Percentiles rank a stretch among this genome's conserved stretches.
Conservation (phyloP, 495 filamentous ascomycete species). For the Umbilicaria muhlenbergii region DNA sequence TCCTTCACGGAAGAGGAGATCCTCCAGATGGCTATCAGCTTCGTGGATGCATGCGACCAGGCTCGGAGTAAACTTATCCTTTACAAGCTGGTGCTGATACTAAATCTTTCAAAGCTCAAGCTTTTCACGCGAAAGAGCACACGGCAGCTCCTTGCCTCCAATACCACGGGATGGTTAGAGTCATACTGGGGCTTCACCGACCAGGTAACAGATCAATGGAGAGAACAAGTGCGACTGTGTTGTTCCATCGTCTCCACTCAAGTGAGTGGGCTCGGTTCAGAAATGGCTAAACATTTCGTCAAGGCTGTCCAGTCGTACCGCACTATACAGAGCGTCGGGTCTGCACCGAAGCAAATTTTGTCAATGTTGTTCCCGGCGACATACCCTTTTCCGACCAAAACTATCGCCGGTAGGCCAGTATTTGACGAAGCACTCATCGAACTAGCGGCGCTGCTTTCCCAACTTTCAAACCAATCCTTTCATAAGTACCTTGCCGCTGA, state of each 20-base stretch:
- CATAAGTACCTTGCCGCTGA: slow-evolving; percentile 35
- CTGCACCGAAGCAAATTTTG: slow-evolving; percentile 49
- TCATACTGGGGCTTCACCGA: slow-evolving; percentile 79
- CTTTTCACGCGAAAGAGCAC: slow-evolving; percentile 67
- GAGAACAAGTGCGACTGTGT: slow-evolving; percentile 81
- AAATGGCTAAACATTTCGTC: slow-evolving; percentile 73
- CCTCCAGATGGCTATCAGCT: slow-evolving; percentile 76
- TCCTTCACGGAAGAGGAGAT: slow-evolving; percentile 73
- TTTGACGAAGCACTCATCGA: slow-evolving; percentile 90
- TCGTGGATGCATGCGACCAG: slow-evolving; percentile 76
- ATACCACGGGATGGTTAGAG: slow-evolving; percentile 79
- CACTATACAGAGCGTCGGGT: slow-evolving; percentile 47
- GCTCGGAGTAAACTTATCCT: slow-evolving; percentile 90
- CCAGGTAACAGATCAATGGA: slow-evolving; percentile 69
- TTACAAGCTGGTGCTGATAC: slow-evolving; percentile 83
- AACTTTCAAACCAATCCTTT: slow-evolving; percentile 54
- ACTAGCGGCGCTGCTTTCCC: slow-evolving; percentile 72
- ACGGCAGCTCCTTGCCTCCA: slow-evolving; percentile 53
- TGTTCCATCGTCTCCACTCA: slow-evolving; percentile 82
- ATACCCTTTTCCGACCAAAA: slow-evolving; percentile 74
- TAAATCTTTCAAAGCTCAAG: slow-evolving; percentile 68
- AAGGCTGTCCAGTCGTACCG: slow-evolving; percentile 85
- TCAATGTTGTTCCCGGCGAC: slow-evolving; percentile 79
- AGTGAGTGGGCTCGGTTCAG: slow-evolving; percentile 58
- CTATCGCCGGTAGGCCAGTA: slow-evolving; percentile 38